phyloP scores from a whole-genome alignment of 2,329 filamentous ascomycete species.

The Aspergillus ochraceoroseus region DNA sequence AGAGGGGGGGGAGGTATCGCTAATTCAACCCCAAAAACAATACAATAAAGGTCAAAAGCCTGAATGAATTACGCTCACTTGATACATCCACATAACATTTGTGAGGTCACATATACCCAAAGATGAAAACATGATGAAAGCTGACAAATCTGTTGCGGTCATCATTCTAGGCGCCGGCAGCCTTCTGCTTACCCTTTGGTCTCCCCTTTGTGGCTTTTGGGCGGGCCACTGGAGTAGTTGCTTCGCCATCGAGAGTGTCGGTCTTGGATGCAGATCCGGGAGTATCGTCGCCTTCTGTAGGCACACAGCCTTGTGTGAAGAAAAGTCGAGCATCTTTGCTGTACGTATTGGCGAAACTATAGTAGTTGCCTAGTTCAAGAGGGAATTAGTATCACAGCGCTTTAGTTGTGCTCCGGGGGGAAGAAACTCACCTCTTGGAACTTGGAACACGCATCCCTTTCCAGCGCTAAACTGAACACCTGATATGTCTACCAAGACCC shows the following conservation, averaged over 20 bases:
- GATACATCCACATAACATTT: slow-evolving; percentile 7
- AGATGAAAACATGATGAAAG: slow-evolving; percentile 1
- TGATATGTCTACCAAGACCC: slow-evolving; percentile 67
- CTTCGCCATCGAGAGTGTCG: slow-evolving; percentile 23
- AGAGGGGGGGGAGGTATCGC: slow-evolving; percentile 6
- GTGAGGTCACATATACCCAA: slow-evolving; percentile 12
- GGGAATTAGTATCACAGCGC: slow-evolving; percentile 6
- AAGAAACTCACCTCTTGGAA: slow-evolving; percentile 78
- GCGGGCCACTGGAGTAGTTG: slow-evolving; percentile 16
- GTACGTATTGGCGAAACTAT: slow-evolving; percentile 80
- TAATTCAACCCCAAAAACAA: slow-evolving; percentile 6
- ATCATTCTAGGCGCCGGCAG: slow-evolving; percentile 8
- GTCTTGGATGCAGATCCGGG: slow-evolving; percentile 24
- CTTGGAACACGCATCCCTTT: slow-evolving; percentile 87
- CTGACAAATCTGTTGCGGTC: background rate
- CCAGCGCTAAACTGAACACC: slow-evolving; percentile 66
- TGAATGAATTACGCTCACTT: too few relatives aligned
- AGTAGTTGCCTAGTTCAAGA: slow-evolving; percentile 85
- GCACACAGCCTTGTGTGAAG: slow-evolving; percentile 82
- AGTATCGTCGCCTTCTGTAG: slow-evolving; percentile 30
- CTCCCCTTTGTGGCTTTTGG: slow-evolving; percentile 26
- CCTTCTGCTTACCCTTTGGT: slow-evolving; percentile 35
- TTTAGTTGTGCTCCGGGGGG: too few relatives aligned
- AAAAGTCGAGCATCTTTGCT: slow-evolving; percentile 71
- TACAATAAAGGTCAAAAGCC: background rate